Evolutionary conservation across 2,329 filamentous ascomycete genomes (phyloP).

Genomic region (Hypoxylon sp.): DNA sequence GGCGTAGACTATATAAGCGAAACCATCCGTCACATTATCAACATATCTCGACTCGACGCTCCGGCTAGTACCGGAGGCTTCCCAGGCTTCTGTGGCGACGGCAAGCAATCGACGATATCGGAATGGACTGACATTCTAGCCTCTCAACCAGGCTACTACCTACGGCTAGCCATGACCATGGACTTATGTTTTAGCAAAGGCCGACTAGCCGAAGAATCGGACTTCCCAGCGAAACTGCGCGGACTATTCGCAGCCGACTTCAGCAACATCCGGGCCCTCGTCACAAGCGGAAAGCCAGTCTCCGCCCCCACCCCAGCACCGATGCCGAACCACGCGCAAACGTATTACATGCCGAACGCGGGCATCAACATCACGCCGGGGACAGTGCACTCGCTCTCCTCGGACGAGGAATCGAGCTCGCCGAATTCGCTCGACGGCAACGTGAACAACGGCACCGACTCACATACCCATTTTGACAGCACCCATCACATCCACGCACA

Average conservation of each 20-base stretch:
- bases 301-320: slow-evolving; percentile 13
- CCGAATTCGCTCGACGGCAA: slow-evolving; percentile 43
- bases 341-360: slow-evolving; percentile 31
- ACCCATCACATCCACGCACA: not conserved
- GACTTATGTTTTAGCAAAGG: slow-evolving; percentile 61
- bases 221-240: slow-evolving; percentile 59
- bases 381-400: slow-evolving; percentile 51
- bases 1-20: slow-evolving; percentile 62
- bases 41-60: slow-evolving; percentile 58
- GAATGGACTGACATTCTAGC: slow-evolving; percentile 62
- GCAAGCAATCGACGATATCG: slow-evolving; percentile 51
- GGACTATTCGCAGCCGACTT: slow-evolving; percentile 58
- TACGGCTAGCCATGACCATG: slow-evolving; percentile 61
- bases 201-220: slow-evolving; percentile 58
- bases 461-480: slow-evolving; percentile 1
- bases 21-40: slow-evolving; percentile 61
- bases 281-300: slow-evolving; percentile 40
- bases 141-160: slow-evolving; percentile 58
- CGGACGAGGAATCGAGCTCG: slow-evolving; percentile 51
- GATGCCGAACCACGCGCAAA: slow-evolving; percentile 8
- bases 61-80: slow-evolving; percentile 38
- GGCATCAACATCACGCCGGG: slow-evolving; percentile 44
- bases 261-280: slow-evolving; percentile 55
- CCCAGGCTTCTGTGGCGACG: slow-evolving; percentile 31
- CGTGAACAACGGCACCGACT: slow-evolving; percentile 1